Evolutionary conservation across 352 stramenopile species (phyloP).

Genomic region (Pythium myriotylum): DNA sequence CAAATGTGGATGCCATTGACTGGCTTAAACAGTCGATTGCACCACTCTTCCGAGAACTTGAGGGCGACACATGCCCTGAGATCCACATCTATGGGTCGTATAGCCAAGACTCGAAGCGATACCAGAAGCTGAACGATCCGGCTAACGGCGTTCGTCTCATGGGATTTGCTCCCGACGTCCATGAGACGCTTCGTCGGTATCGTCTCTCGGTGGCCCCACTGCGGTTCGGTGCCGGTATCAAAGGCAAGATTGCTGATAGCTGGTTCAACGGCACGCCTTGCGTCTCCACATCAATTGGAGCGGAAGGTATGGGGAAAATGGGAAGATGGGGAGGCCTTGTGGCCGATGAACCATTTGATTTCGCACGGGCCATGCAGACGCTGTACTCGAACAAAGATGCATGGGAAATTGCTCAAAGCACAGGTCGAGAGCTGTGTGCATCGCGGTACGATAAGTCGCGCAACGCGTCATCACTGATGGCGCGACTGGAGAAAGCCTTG

Average conservation of each 20-base stretch:
- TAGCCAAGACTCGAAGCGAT: slow-evolving; percentile 44
- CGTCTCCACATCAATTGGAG: slow-evolving; percentile 87
- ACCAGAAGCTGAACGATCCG: slow-evolving; percentile 55
- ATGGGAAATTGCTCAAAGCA: slow-evolving; percentile 43
- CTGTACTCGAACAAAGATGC: slow-evolving; percentile 45
- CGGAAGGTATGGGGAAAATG: slow-evolving; percentile 75
- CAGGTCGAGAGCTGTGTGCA: slow-evolving; percentile 35
- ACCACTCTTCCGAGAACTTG: slow-evolving; percentile 61
- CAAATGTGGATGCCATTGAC: slow-evolving; percentile 90
- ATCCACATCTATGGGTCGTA: slow-evolving; percentile 91
- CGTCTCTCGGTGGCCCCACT: slow-evolving; percentile 88
- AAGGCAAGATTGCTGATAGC: slow-evolving; percentile 94
- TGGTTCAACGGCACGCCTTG: slow-evolving; percentile 91
- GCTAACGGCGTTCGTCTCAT: slow-evolving; percentile 64
- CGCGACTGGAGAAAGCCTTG: slow-evolving; percentile 46
- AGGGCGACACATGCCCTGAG: slow-evolving; percentile 27
- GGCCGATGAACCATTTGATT: slow-evolving; percentile 40
- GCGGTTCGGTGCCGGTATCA: slow-evolving; percentile 93
- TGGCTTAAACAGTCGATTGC: slow-evolving; percentile 49
- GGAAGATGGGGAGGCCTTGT: slow-evolving; percentile 59
- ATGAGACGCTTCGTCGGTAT: slow-evolving; percentile 70
- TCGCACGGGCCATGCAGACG: slow-evolving; percentile 46
- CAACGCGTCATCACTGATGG: slow-evolving; percentile 59
- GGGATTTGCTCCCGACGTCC: slow-evolving; percentile 77
- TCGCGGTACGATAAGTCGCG: slow-evolving; percentile 47